Percentiles rank a stretch among this genome's conserved stretches.
Conservation (phyloP, 257 asterid genomes). For the Solanum raphanifolium region DNA sequence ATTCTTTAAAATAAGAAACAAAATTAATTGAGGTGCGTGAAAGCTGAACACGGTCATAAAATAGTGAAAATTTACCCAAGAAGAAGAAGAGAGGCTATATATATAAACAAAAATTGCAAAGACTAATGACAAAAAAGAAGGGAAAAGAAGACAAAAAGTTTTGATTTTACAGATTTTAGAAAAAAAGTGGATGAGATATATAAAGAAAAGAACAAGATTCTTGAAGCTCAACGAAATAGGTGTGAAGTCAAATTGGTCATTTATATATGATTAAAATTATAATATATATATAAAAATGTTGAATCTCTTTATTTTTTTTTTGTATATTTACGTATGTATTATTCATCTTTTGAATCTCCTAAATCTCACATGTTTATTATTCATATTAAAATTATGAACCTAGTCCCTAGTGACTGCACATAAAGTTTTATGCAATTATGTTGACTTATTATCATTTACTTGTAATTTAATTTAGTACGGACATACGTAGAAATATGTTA, state of each 20-base stretch:
- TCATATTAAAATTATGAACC: neutral
- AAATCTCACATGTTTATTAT: neutral
- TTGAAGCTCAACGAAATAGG: rapidly evolving
- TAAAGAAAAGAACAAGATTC: neutral
- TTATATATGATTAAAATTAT: neutral
- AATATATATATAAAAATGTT: too few relatives aligned
- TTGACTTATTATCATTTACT: neutral
- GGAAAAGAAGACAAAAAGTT: neutral
- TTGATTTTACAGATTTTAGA: neutral
- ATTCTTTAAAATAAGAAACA: too few relatives aligned
- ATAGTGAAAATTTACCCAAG: too few relatives aligned
- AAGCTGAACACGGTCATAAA: too few relatives aligned
- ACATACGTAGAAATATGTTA: neutral
- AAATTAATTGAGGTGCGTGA: too few relatives aligned
- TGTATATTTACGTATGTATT: too few relatives aligned
- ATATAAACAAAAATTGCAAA: too few relatives aligned
- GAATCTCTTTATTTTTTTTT: too few relatives aligned
- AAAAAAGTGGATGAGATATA: neutral
- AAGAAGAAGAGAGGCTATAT: neutral
- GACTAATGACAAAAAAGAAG: neutral
- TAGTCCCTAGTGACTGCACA: neutral
- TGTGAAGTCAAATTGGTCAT: rapidly evolving
- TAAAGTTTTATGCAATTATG: neutral
- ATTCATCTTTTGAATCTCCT: neutral
- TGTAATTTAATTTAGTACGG: neutral